Evolutionary conservation across 2,329 filamentous ascomycete genomes (phyloP).

Genomic region (Clarireedia paspali): DNA sequence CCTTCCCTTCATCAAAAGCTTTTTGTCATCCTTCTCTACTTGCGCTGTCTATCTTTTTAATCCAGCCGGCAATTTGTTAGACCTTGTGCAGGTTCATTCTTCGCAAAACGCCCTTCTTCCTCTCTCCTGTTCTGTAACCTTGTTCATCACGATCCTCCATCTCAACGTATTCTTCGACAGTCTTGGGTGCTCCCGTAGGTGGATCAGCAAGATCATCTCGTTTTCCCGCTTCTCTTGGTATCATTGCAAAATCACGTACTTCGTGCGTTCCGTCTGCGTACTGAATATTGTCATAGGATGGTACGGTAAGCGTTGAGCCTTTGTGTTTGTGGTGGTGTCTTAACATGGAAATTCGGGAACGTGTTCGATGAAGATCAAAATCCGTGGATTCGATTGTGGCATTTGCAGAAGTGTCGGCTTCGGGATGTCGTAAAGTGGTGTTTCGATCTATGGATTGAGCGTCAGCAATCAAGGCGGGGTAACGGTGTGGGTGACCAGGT

Average conservation of each 20-base stretch:
- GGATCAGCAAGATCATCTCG: constrained; percentile 5
- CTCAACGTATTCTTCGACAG: not conserved
- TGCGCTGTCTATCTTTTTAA: not conserved
- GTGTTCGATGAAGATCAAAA: constrained; percentile 33
- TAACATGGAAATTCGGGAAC: constrained; percentile 16
- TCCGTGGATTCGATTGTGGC: constrained; percentile 50
- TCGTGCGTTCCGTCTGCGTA: constrained; percentile 18
- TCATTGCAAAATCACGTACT: constrained; percentile 1
- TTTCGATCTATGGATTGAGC: constrained; percentile 36
- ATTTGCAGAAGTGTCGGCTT: constrained; percentile 49
- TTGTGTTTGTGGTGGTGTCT: constrained; percentile 13
- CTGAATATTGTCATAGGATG: constrained; percentile 19
- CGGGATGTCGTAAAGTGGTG: constrained; percentile 55
- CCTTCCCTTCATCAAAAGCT: not conserved
- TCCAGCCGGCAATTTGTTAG: not conserved
- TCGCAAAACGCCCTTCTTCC: constrained; percentile 16
- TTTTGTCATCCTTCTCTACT: not conserved
- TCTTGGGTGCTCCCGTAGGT: not conserved
- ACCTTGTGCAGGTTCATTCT: constrained; percentile 14
- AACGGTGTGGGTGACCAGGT: not conserved
- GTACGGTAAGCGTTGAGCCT: constrained; percentile 7
- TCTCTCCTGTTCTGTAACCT: constrained; percentile 11
- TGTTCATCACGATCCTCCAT: constrained; percentile 1
- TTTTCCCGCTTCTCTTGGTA: constrained; percentile 3
- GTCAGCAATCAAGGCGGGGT: not conserved